Conservation (phyloP, 108 stramenopile species). For the Schizochytrium sp. region DNA sequence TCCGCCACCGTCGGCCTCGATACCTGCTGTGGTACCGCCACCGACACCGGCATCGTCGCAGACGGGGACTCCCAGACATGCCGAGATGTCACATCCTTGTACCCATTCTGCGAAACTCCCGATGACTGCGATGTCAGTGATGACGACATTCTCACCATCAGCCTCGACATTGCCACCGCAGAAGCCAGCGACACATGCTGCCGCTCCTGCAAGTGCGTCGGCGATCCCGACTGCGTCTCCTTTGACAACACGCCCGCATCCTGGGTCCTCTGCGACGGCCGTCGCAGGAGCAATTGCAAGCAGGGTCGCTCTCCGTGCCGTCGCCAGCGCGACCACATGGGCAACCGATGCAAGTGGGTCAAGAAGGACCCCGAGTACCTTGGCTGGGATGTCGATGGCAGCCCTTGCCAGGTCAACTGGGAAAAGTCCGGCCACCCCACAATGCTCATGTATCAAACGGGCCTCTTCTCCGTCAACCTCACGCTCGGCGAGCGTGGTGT, state of each 20-base stretch:
- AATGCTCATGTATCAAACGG: background rate
- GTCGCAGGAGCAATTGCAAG: background rate
- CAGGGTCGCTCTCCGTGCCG: background rate
- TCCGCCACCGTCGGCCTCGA: background rate
- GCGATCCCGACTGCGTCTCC: constrained; percentile 8
- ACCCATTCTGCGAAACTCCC: background rate
- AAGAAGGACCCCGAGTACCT: background rate
- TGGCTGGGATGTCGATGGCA: background rate
- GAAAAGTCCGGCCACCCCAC: background rate
- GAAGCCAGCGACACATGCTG: background rate
- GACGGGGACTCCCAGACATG: background rate
- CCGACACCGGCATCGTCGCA: too few species aligned
- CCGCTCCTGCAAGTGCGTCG: background rate
- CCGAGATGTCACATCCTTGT: background rate
- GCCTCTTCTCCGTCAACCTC: background rate
- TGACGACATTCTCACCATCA: background rate
- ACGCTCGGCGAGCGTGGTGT: constrained; percentile 2
- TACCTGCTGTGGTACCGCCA: background rate
- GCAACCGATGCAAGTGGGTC: background rate
- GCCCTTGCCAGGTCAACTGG: constrained; percentile 9
- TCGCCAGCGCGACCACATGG: background rate
- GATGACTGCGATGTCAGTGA: background rate
- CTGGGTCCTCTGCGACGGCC: constrained; percentile 15
- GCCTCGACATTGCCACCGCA: background rate
- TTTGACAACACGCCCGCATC: background rate